Percentiles rank a stretch among this genome's conserved stretches.
phyloP scores from a whole-genome alignment of 306 rosid species.

The Cotoneaster glaucophyllus region DNA sequence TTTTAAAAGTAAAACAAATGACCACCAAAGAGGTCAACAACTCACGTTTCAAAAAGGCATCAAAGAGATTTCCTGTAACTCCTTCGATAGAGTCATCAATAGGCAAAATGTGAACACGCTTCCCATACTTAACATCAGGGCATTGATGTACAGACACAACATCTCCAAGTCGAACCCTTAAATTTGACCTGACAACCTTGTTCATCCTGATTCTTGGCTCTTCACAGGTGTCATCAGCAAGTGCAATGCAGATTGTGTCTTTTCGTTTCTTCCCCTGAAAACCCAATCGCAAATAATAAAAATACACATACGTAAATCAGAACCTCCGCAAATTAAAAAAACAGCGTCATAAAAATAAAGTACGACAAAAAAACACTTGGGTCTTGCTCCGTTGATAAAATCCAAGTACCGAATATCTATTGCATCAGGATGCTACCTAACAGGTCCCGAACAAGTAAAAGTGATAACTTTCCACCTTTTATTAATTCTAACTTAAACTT shows the following conservation, averaged over 20 bases:
- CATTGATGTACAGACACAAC: conserved; percentile 55
- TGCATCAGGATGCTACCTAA: background rate
- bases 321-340: background rate
- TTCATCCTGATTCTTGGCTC: conserved; percentile 46
- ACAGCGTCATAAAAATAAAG: background rate
- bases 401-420: background rate
- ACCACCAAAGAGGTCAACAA: background rate
- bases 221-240: conserved; percentile 47
- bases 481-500: background rate
- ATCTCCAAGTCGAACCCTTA: conserved; percentile 54
- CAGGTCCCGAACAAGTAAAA: background rate
- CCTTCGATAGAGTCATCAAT: conserved; percentile 51
- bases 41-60: conserved; percentile 57
- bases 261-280: conserved; percentile 49
- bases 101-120: conserved; percentile 42
- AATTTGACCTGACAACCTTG: conserved; percentile 47
- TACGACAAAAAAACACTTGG: background rate
- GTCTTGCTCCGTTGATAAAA: background rate
- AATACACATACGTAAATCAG: background rate
- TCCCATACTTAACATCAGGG: conserved; percentile 50
- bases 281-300: background rate
- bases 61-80: conserved; percentile 46
- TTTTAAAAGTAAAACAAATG: background rate
- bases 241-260: conserved; percentile 50
- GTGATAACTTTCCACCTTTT: background rate